Conservation (phyloP, 192 early-diverging fungal genomes). For the Radiomyces spectabilis region DNA sequence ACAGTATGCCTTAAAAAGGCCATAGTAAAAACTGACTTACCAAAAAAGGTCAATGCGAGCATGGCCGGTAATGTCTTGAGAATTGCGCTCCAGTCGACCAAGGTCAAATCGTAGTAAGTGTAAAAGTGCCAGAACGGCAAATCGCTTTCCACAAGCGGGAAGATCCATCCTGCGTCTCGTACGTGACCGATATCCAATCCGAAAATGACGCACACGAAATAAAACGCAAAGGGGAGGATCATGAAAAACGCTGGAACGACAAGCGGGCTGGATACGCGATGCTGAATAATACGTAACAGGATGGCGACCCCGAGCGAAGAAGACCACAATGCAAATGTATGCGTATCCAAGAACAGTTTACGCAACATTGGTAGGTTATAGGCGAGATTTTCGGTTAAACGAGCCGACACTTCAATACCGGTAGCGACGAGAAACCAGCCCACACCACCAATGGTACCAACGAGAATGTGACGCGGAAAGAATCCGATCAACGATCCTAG, state of each 20-base stretch:
- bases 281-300: slow-evolving; percentile 66
- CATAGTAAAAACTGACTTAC: slow-evolving; percentile 3
- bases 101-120: slow-evolving; percentile 63
- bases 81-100: slow-evolving; percentile 61
- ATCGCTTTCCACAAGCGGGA: slow-evolving; percentile 59
- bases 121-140: slow-evolving; percentile 88
- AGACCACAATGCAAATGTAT: slow-evolving; percentile 73
- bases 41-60: slow-evolving; percentile 91
- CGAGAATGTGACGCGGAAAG: slow-evolving; percentile 88
- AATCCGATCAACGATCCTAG: slow-evolving; percentile 73
- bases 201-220: slow-evolving; percentile 48
- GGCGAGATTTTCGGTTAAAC: slow-evolving; percentile 44
- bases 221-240: slow-evolving; percentile 72
- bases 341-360: slow-evolving; percentile 54
- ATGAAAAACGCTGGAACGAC: slow-evolving; percentile 90
- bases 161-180: slow-evolving; percentile 77
- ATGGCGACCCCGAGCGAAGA: slow-evolving; percentile 58
- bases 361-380: slow-evolving; percentile 53
- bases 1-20: too few species aligned
- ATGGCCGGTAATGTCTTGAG: slow-evolving; percentile 77
- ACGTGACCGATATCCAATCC: slow-evolving; percentile 58
- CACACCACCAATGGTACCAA: slow-evolving; percentile 93
- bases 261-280: slow-evolving; percentile 59
- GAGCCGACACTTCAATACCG: slow-evolving; percentile 80
- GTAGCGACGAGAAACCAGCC: slow-evolving; percentile 93